phyloP scores from a whole-genome alignment of 495 filamentous ascomycete species.

The Bryoglossum gracile region DNA sequence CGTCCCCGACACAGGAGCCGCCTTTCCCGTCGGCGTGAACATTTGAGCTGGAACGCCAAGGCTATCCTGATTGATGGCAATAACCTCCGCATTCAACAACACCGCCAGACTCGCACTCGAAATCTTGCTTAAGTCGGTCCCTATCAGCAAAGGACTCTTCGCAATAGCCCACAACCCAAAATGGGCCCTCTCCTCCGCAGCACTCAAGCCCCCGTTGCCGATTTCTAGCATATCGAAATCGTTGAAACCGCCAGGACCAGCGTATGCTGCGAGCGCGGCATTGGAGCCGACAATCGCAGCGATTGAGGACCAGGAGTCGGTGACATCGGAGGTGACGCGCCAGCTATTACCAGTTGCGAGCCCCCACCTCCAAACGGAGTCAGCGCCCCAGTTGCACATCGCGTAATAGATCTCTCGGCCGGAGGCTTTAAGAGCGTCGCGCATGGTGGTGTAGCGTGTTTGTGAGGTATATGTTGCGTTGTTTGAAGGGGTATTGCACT shows the following conservation, averaged over 20 bases:
- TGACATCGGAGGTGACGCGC: slow-evolving; percentile 8
- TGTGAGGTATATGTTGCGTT: not conserved
- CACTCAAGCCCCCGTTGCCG: slow-evolving; percentile 49
- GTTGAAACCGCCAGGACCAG: slow-evolving; percentile 9
- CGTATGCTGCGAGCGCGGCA: not conserved
- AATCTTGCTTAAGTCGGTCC: slow-evolving; percentile 18
- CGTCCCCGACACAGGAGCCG: not conserved
- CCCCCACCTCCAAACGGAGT: slow-evolving; percentile 12
- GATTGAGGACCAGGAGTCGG: slow-evolving; percentile 6
- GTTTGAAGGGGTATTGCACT: not conserved
- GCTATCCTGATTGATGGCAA: slow-evolving; percentile 15
- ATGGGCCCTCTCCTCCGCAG: slow-evolving; percentile 33
- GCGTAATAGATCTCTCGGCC: slow-evolving; percentile 28
- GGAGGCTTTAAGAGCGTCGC: slow-evolving; percentile 25
- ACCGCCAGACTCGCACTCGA: not conserved
- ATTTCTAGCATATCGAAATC: slow-evolving; percentile 37
- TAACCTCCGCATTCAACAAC: slow-evolving; percentile 1
- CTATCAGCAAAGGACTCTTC: slow-evolving; percentile 29
- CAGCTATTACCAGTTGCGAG: slow-evolving; percentile 3
- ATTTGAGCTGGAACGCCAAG: slow-evolving; percentile 7
- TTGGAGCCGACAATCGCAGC: not conserved
- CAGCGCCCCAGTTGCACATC: slow-evolving; percentile 30
- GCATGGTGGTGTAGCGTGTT: slow-evolving; percentile 23
- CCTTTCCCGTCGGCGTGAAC: not conserved
- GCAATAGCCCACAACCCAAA: slow-evolving; percentile 29